Evolutionary conservation across 139 green algal species (phyloP).

Genomic region (Chlorella sp.): DNA sequence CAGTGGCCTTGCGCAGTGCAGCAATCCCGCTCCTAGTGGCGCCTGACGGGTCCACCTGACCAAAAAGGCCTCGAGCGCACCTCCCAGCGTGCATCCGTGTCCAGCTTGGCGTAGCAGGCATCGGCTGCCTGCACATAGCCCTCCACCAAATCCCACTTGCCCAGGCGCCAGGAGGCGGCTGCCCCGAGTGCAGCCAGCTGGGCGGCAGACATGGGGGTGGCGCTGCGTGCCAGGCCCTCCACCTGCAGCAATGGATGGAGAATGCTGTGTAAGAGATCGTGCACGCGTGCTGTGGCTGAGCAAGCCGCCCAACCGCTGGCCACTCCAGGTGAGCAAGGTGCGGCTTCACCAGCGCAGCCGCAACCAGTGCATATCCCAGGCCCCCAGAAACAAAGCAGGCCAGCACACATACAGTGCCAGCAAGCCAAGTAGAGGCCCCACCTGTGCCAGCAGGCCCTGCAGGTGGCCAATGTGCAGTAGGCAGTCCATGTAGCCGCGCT

Average conservation of each 20-base stretch:
- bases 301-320: too few species aligned
- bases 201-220: not conserved
- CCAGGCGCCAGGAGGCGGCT: conserved; percentile 90
- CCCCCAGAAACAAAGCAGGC: too few species aligned
- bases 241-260: conserved; percentile 46
- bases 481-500: conserved; percentile 72
- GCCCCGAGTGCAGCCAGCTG: conserved; percentile 77
- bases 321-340: too few species aligned
- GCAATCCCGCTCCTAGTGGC: too few species aligned
- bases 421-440: not conserved
- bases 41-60: too few species aligned
- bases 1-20: too few species aligned
- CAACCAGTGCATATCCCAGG: too few species aligned
- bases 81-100: conserved; percentile 69
- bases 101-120: conserved; percentile 25
- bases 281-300: too few species aligned
- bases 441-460: conserved; percentile 77
- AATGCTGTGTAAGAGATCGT: too few species aligned
- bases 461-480: conserved; percentile 85
- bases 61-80: conserved; percentile 20
- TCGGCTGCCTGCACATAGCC: conserved; percentile 58
- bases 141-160: conserved; percentile 82
- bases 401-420: too few species aligned
- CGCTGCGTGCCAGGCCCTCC: conserved; percentile 46
- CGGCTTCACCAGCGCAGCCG: too few species aligned